A percentile compares a stretch with the other conserved stretches of the same genome.
phyloP scores from a whole-genome alignment of 2,329 filamentous ascomycete genomes.

The Phaeosphaeriaceae sp. region DNA sequence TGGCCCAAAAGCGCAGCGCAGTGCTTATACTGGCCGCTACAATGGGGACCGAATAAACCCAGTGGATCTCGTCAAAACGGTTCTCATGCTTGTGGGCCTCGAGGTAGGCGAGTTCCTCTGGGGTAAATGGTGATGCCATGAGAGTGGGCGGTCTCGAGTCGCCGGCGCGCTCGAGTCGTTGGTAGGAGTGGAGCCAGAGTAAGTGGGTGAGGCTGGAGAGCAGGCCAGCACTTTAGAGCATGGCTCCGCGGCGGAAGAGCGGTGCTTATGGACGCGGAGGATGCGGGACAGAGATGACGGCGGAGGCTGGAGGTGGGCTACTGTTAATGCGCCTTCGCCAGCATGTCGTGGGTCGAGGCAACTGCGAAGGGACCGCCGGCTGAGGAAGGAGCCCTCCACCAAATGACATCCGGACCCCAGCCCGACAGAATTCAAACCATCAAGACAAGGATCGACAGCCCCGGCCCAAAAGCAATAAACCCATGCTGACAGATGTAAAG shows the following conservation, averaged over 20 bases:
- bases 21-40: slow-evolving; percentile 34
- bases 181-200: slow-evolving; percentile 1
- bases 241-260: slow-evolving; percentile 2
- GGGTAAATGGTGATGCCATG: slow-evolving; percentile 35
- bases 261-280: slow-evolving; percentile 3
- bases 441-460: neutral
- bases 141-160: too few relatives aligned
- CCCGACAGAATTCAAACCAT: neutral
- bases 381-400: neutral
- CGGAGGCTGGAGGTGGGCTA: too few relatives aligned
- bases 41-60: slow-evolving; percentile 42
- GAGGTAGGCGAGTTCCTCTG: slow-evolving; percentile 36
- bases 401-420: neutral
- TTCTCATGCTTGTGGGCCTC: slow-evolving; percentile 37
- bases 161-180: slow-evolving; percentile 2
- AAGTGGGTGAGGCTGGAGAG: slow-evolving; percentile 14
- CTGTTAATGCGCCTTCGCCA: slow-evolving; percentile 3
- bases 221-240: slow-evolving; percentile 5
- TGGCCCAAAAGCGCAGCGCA: slow-evolving; percentile 36
- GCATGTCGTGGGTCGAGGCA: neutral
- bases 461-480: neutral
- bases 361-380: neutral
- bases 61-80: slow-evolving; percentile 37
- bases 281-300: neutral
- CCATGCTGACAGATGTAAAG: too few relatives aligned